Evolutionary conservation across 2,329 filamentous ascomycete species (phyloP).

Genomic region (Colletotrichum tabaci): DNA sequence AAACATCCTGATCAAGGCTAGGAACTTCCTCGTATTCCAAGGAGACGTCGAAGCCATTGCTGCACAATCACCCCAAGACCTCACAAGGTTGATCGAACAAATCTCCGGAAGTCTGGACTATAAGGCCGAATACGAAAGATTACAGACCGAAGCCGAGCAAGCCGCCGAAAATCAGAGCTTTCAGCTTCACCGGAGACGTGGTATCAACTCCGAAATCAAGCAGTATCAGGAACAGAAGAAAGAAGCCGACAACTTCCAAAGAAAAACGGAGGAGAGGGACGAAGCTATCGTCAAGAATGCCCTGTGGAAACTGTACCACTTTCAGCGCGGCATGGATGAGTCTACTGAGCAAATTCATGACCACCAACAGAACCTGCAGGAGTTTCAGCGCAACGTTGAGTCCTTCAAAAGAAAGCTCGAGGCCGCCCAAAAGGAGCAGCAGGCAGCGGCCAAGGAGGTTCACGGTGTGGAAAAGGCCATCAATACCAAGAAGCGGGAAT

Average conservation of each 20-base stretch:
- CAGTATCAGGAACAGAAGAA: conserved; percentile 97
- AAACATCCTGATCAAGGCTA: conserved; percentile 97
- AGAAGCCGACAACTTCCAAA: conserved; percentile 93
- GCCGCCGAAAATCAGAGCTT: conserved; percentile 90
- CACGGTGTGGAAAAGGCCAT: conserved; percentile 88
- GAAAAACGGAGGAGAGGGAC: conserved; percentile 91
- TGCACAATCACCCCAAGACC: conserved; percentile 92
- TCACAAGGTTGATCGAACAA: conserved; percentile 95
- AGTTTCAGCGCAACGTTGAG: conserved; percentile 89
- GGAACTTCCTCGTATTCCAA: conserved; percentile 98
- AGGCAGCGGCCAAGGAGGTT: conserved; percentile 81
- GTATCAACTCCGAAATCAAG: conserved; percentile 98
- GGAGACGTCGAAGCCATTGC: conserved; percentile 98
- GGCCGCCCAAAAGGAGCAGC: conserved; percentile 86
- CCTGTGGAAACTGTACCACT: conserved; percentile 96
- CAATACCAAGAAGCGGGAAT: conserved; percentile 86
- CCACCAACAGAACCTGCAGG: conserved; percentile 94
- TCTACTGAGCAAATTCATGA: conserved; percentile 92
- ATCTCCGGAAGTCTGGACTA: conserved; percentile 97
- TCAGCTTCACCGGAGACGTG: conserved; percentile 89
- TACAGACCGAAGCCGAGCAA: conserved; percentile 89
- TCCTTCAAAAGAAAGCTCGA: conserved; percentile 86
- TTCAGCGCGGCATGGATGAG: conserved; percentile 93
- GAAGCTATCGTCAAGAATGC: conserved; percentile 93
- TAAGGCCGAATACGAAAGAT: conserved; percentile 91